A percentile compares a stretch with the other conserved stretches of the same genome.
phyloP scores from a whole-genome alignment of 2,329 filamentous ascomycete species.

The Escovopsis sp. region DNA sequence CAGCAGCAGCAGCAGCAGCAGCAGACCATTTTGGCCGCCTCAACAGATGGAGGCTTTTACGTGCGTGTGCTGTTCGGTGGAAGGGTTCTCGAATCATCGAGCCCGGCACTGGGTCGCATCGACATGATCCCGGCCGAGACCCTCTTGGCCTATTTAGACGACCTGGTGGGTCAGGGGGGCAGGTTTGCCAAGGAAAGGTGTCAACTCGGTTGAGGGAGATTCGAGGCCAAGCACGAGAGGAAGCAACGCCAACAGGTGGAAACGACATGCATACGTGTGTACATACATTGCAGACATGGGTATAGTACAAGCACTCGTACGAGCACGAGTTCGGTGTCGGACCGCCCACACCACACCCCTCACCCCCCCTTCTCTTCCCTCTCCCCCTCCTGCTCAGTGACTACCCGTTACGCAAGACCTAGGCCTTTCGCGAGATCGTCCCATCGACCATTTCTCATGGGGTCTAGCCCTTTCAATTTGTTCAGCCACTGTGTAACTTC shows the following conservation, averaged over 20 bases:
- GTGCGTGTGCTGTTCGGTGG: slow-evolving; percentile 60
- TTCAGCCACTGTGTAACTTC: slow-evolving; percentile 44
- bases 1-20: slow-evolving; percentile 15
- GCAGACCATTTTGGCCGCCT: neutral
- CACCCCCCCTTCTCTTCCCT: too few species aligned
- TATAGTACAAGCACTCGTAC: too few species aligned
- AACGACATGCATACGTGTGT: too few species aligned
- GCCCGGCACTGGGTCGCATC: slow-evolving; percentile 49
- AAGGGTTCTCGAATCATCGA: slow-evolving; percentile 48
- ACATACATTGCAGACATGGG: too few species aligned
- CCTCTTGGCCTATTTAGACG: slow-evolving; percentile 56
- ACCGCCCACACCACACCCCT: too few species aligned
- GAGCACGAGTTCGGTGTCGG: too few species aligned
- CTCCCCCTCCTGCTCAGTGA: too few species aligned
- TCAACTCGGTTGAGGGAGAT: neutral
- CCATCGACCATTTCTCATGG: slow-evolving; percentile 62
- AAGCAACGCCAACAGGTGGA: too few species aligned
- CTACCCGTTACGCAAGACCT: neutral
- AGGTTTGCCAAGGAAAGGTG: neutral
- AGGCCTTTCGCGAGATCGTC: slow-evolving; percentile 27
- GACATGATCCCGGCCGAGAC: slow-evolving; percentile 55
- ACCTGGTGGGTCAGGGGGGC: slow-evolving; percentile 41
- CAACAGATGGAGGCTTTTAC: slow-evolving; percentile 17
- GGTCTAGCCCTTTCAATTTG: slow-evolving; percentile 54
- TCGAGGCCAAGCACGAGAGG: neutral